Evolutionary conservation across 1,284 basidiomycete genomes (phyloP), one percentile per base, ranked within the genome.

Genomic region (Inonotus obliquus): DNA sequence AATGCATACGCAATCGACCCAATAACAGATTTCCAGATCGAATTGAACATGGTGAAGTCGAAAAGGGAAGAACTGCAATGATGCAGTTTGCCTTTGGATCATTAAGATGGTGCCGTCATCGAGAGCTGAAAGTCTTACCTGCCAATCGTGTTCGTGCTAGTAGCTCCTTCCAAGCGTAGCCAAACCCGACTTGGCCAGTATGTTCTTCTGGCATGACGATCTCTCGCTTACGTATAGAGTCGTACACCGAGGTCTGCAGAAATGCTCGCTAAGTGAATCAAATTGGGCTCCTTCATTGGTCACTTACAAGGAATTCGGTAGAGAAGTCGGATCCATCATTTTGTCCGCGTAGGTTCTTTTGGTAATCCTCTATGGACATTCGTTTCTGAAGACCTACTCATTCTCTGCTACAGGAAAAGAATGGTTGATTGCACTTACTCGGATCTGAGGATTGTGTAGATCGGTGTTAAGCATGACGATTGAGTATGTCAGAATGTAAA

Each of bases 401-500:
- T 32, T 9, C 32, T 32, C 32, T 72, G 67, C 65, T 21, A 61
- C 39, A 60, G 38, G 49, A 9, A 32, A 37, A 57, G 56, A 32
- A 55, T 57, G 27, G 54, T 56, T 47, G 47, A 45, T 37, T 49
- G 10, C 23, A 73, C 87, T 72, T 71, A 92, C 92, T 71, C 90
- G 79, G 66, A 96, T 85, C 80, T 98, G 95, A n/a, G 96, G 95
- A 72, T 94, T 98, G 74, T 98, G 96, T 63, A 88, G 84, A 77
- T 99, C 97, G 1, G 97, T 99, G 75, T 99, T 99, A 62, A 99
- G 84, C 94, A 99, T 87, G 74, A 99, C 98, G 66, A 99, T 89
- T 0, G 96, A 98, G 74, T 90, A 99, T 0, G 96, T 86, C 27
- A 99, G 77, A 2, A 99, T 91, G 75, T 98, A 97, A 23, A 94